phyloP scores from a whole-genome alignment of 1,284 basidiomycete species.

The Leccinum pseudoinsigne region DNA sequence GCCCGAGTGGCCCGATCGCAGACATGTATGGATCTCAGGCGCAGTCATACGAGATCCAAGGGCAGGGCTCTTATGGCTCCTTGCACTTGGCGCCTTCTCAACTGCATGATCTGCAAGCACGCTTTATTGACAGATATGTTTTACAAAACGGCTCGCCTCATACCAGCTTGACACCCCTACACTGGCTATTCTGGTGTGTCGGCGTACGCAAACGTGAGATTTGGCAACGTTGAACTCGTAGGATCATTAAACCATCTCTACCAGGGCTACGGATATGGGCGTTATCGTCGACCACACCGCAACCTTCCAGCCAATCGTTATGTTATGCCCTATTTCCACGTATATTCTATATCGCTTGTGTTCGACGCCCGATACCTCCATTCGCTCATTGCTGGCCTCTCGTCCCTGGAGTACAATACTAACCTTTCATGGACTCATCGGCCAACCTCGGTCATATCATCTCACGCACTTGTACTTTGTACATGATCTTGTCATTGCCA shows the following conservation, averaged over 20 bases:
- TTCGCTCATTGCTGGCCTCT: too few species aligned
- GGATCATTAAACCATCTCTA: conserved; percentile 68
- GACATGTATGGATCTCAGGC: too few species aligned
- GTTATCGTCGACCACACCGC: conserved; percentile 11
- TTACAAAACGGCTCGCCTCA: conserved; percentile 67
- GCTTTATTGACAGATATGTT: conserved; percentile 76
- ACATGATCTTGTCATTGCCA: too few species aligned
- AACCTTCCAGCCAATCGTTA: conserved; percentile 26
- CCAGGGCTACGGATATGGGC: conserved; percentile 72
- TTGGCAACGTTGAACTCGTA: conserved; percentile 56
- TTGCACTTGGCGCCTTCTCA: conserved; percentile 40
- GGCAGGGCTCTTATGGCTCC: too few species aligned
- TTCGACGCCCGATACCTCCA: too few species aligned
- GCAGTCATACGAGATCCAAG: too few species aligned
- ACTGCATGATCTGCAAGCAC: conserved; percentile 61
- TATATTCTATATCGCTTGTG: too few species aligned
- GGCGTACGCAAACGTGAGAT: conserved; percentile 52
- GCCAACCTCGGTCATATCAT: too few species aligned
- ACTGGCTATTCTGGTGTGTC: conserved; percentile 56
- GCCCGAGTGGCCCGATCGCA: conserved; percentile 34
- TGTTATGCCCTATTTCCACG: too few species aligned
- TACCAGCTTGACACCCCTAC: conserved; percentile 56
- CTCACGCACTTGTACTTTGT: too few species aligned
- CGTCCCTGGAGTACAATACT: too few species aligned
- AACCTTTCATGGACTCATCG: too few species aligned